Evolutionary conservation across 768 basidiomycete species (phyloP).

Genomic region (Phlebiopsis gigantea): DNA sequence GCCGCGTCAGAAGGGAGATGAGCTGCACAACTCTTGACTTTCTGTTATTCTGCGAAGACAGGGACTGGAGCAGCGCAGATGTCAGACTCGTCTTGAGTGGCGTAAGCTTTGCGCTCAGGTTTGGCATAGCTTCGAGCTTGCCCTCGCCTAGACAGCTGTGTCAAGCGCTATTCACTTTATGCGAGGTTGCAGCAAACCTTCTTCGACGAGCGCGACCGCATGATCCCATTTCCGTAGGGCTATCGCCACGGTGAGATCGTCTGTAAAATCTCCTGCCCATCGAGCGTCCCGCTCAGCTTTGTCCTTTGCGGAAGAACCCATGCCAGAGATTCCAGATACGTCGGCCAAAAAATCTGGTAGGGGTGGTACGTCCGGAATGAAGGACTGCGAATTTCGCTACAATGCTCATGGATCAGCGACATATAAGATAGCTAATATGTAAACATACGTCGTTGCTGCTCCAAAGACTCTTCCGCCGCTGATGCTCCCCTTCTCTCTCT

Average conservation of each 20-base stretch:
- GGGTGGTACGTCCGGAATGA: slow-evolving; percentile 39
- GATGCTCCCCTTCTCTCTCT: slow-evolving; percentile 91
- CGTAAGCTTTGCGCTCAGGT: slow-evolving; percentile 53
- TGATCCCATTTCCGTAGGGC: slow-evolving; percentile 85
- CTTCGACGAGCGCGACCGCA: slow-evolving; percentile 79
- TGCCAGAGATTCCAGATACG: slow-evolving; percentile 51
- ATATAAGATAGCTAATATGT: not conserved
- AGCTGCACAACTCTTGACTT: slow-evolving; percentile 71
- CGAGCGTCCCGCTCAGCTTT: slow-evolving; percentile 76
- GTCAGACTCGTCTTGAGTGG: slow-evolving; percentile 65
- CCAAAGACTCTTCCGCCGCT: slow-evolving; percentile 78
- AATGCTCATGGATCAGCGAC: not conserved
- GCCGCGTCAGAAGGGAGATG: slow-evolving; percentile 65
- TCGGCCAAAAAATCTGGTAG: slow-evolving; percentile 78
- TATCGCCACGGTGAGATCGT: slow-evolving; percentile 87
- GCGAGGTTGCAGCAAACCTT: slow-evolving; percentile 42
- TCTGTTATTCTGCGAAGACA: slow-evolving; percentile 71
- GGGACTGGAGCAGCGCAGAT: slow-evolving; percentile 61
- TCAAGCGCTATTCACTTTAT: not conserved
- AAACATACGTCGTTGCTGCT: slow-evolving; percentile 37
- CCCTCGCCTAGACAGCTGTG: slow-evolving; percentile 41
- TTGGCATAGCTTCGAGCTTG: slow-evolving; percentile 52
- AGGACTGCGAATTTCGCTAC: slow-evolving; percentile 30
- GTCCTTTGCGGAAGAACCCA: slow-evolving; percentile 56
- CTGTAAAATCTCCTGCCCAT: slow-evolving; percentile 90